A percentile compares a stretch with the other conserved stretches of the same genome.
These are phyloP conservation scores for Osmanthus fragrans DNA, from an alignment of 257 asterid species.

Conservation along the genomic window DNA sequence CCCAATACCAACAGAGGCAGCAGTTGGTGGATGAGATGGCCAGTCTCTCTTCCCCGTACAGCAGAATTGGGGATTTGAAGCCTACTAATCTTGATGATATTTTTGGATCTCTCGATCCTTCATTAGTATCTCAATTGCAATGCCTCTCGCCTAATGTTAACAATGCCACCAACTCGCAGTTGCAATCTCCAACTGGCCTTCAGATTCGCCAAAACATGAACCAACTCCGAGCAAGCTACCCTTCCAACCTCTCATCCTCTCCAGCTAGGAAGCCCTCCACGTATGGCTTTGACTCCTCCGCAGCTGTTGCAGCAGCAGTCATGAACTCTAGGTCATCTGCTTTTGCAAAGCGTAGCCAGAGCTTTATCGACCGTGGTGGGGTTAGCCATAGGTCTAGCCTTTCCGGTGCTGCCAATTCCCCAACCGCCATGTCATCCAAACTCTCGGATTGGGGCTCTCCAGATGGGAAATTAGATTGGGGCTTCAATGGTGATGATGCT, in stretches of 20 bases:
- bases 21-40: constrained; percentile 66
- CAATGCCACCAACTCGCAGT: constrained; percentile 33
- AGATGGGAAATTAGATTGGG: constrained; percentile 86
- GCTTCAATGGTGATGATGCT: constrained; percentile 67
- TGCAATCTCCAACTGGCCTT: constrained; percentile 54
- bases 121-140: constrained; percentile 54
- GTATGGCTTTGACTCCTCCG: constrained; percentile 73
- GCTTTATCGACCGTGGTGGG: constrained; percentile 67
- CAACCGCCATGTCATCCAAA: constrained; percentile 38
- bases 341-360: constrained; percentile 80
- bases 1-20: constrained; percentile 61
- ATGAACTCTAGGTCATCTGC: constrained; percentile 82
- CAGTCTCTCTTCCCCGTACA: constrained; percentile 59
- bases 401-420: constrained; percentile 33
- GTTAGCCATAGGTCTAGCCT: constrained; percentile 28
- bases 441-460: constrained; percentile 77
- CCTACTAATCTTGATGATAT: constrained; percentile 75
- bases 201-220: constrained; percentile 60
- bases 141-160: constrained; percentile 50
- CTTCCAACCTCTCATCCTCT: constrained; percentile 55
- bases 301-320: constrained; percentile 85
- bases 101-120: constrained; percentile 72
- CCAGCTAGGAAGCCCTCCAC: constrained; percentile 55
- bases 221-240: constrained; percentile 72
- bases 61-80: constrained; percentile 49